Evolutionary conservation across 176 grass and related monocot species (phyloP), one percentile per base, ranked within the genome.

Genomic region (Tillandsia leiboldiana): DNA sequence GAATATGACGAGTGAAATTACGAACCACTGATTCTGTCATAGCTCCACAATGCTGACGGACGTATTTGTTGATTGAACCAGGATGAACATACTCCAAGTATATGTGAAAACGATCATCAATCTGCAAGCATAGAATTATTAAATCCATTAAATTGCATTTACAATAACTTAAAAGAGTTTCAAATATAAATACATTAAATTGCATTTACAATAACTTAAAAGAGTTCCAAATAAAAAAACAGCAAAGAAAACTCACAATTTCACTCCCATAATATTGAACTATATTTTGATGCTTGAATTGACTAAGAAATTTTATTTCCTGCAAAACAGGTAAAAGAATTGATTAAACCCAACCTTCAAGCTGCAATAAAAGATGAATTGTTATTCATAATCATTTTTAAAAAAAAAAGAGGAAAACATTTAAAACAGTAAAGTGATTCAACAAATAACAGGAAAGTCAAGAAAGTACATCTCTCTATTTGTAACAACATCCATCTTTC

Each of bases 281-380:
- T 59, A 99, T 93, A 75, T 99, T 99, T 73, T 85, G 85, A 64
- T 99, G 94, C 89, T 99, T 93, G 80, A 92, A 99, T 75, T 99
- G 89, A 64, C 94, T 92, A 72, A 99, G 89, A 77, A 99, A 93
- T 67, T 90, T 85, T 80, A 99, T 90, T 83, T 99, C 94, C 89
- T 97, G 93, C 68, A 89, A 80, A 24, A 77, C 75, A 79, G 13
- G 68, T 62, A 81, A 67, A 78, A n/a, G 11, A 81, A 51, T 22
- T 48, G 49, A 18, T 65, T 12, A 8, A 73, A 18, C 59, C 76
- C 63, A 73, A 66, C 78, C n/a, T 18, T 49, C 9, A 82, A 74
- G 17, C 69, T 63, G 13, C 26, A 50, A 42, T 42, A 42, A 42
- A 42, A 42, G 33, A 42, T 42, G 33, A 42, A 42, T 42, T 5